Evolutionary conservation across 208 protist species (phyloP).

Genomic region (Leishmania turanica): DNA sequence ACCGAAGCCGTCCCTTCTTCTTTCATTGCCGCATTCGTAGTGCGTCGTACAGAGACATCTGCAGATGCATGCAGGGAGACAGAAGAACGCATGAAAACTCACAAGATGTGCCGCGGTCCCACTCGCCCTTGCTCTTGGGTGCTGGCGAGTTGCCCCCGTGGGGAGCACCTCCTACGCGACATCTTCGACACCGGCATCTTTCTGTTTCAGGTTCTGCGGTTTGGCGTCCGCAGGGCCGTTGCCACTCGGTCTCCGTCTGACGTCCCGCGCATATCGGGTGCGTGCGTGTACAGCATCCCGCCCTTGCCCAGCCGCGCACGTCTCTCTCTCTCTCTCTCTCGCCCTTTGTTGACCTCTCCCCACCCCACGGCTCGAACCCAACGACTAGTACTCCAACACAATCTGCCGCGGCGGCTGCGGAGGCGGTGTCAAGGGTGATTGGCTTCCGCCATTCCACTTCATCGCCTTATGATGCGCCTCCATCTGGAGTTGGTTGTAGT

Average conservation of each 20-base stretch:
- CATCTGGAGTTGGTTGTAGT: slow-evolving; percentile 41
- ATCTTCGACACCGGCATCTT: neutral
- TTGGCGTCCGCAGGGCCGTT: neutral
- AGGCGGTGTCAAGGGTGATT: neutral
- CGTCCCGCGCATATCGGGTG: neutral
- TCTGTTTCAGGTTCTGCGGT: neutral
- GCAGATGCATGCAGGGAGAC: neutral
- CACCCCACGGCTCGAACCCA: neutral
- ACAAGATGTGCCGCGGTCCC: too few species aligned
- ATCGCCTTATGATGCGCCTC: slow-evolving; percentile 22
- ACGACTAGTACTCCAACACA: slow-evolving; percentile 13
- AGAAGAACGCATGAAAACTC: neutral
- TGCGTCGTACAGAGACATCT: neutral
- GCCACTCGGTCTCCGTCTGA: neutral
- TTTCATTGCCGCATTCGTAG: neutral
- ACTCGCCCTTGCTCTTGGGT: neutral
- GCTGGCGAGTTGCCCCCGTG: neutral
- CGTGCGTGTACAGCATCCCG: neutral
- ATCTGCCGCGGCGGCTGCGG: slow-evolving; percentile 16
- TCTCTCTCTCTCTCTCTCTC: neutral
- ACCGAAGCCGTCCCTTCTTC: neutral
- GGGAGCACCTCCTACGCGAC: neutral
- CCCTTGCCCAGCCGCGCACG: neutral
- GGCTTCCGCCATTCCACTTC: slow-evolving; percentile 8
- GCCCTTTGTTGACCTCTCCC: neutral